Conservation (phyloP, 208 protist genomes). For the Vickermania ingenoplastis region DNA sequence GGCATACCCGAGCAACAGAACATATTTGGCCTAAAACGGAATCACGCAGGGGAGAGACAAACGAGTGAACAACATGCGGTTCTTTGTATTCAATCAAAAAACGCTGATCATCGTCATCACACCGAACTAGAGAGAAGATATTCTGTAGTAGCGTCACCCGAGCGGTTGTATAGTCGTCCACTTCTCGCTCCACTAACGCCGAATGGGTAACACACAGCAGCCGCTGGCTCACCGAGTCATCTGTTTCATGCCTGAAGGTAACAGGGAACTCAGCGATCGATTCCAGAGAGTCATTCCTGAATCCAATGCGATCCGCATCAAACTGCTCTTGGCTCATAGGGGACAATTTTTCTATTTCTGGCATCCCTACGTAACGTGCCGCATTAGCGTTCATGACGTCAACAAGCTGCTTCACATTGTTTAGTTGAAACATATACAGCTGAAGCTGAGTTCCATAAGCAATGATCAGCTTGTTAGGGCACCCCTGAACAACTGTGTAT, state of each 20-base stretch:
- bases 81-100: constrained; percentile 80
- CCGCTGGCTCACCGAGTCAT: constrained; percentile 33
- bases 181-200: constrained; percentile 84
- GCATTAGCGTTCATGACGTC: constrained; percentile 30
- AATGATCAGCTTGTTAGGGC: constrained; percentile 49
- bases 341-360: constrained; percentile 26
- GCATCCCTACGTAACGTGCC: constrained; percentile 48
- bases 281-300: constrained; percentile 48
- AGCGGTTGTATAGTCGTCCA: constrained; percentile 69
- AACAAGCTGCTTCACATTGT: constrained; percentile 15
- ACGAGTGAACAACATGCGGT: constrained; percentile 47
- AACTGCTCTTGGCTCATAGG: constrained; percentile 50
- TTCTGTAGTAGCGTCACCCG: constrained; percentile 50
- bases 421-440: constrained; percentile 60
- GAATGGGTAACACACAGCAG: constrained; percentile 60
- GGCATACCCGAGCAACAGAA: constrained; percentile 56
- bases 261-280: constrained; percentile 74
- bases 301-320: constrained; percentile 47
- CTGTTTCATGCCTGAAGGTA: not conserved
- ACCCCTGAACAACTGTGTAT: constrained; percentile 33
- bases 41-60: constrained; percentile 79
- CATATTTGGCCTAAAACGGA: constrained; percentile 76
- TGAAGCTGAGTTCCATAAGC: constrained; percentile 61
- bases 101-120: constrained; percentile 67
- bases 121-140: constrained; percentile 76